phyloP scores from a whole-genome alignment of 352 stramenopile genomes.

The Pilasporangium apinafurcum region DNA sequence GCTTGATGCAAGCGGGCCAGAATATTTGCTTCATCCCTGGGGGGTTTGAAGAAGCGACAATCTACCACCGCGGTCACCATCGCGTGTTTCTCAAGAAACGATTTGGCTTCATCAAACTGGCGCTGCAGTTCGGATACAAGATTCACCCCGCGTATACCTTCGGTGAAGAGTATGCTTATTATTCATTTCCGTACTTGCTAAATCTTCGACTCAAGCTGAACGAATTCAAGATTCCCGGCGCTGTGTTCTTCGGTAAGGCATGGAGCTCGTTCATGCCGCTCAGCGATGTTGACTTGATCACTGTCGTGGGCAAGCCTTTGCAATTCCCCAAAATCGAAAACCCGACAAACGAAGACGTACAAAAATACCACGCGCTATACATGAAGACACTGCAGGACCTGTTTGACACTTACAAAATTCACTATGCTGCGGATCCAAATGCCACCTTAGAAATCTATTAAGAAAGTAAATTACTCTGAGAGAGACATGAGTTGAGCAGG shows the following conservation, averaged over 20 bases:
- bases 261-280: constrained; percentile 83
- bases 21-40: constrained; percentile 85
- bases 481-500: too few species aligned
- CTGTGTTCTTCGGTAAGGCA: constrained; percentile 65
- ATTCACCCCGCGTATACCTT: constrained; percentile 90
- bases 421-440: constrained; percentile 67
- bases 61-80: constrained; percentile 76
- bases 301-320: constrained; percentile 86
- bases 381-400: constrained; percentile 71
- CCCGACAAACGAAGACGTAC: constrained; percentile 84
- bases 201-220: constrained; percentile 78
- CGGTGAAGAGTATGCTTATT: constrained; percentile 86
- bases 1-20: constrained; percentile 37
- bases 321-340: constrained; percentile 80
- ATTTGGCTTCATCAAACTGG: constrained; percentile 92
- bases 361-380: constrained; percentile 88
- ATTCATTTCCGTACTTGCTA: constrained; percentile 80
- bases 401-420: constrained; percentile 83
- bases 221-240: constrained; percentile 71
- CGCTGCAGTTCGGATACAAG: constrained; percentile 87
- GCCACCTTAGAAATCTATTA: constrained; percentile 49
- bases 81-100: constrained; percentile 89
- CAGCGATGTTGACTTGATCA: constrained; percentile 71
- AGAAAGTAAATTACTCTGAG: too few species aligned
- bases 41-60: constrained; percentile 92